phyloP scores from a whole-genome alignment of 2,329 filamentous ascomycete genomes.

The Xylaria sp. region DNA sequence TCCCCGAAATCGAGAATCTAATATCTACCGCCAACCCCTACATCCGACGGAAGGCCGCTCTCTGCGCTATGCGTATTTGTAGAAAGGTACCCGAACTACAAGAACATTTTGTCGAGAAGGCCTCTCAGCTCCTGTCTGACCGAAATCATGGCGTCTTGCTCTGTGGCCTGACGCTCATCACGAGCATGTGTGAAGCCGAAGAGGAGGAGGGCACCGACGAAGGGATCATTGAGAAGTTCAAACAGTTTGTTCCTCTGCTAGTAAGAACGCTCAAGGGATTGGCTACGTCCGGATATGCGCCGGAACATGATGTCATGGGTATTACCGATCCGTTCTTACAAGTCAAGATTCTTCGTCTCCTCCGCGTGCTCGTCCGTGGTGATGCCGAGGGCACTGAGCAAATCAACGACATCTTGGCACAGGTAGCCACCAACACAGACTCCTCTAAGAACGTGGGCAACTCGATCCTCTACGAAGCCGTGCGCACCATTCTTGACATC shows the following conservation, averaged over 20 bases:
- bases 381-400: constrained; percentile 91
- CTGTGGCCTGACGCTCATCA: constrained; percentile 90
- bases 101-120: constrained; percentile 97
- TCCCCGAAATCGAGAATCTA: constrained; percentile 92
- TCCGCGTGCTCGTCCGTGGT: constrained; percentile 86
- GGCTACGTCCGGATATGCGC: constrained; percentile 94
- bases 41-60: constrained; percentile 92
- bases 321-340: constrained; percentile 98
- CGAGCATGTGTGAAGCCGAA: constrained; percentile 92
- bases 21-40: constrained; percentile 97
- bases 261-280: constrained; percentile 92
- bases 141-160: constrained; percentile 95
- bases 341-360: constrained; percentile 89
- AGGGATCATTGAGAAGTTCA: constrained; percentile 89
- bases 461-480: constrained; percentile 96
- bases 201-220: constrained; percentile 92
- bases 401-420: constrained; percentile 97
- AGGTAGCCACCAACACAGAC: constrained; percentile 98
- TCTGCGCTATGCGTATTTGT: constrained; percentile 99
- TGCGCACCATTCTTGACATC: constrained; percentile 96
- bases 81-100: constrained; percentile 96
- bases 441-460: constrained; percentile 99
- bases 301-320: constrained; percentile 97
- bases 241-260: constrained; percentile 82
- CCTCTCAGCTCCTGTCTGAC: constrained; percentile 86